Evolutionary conservation across 306 rosid species (phyloP), one percentile per base, ranked within the genome.

Genomic region (Vigna hirtella): DNA sequence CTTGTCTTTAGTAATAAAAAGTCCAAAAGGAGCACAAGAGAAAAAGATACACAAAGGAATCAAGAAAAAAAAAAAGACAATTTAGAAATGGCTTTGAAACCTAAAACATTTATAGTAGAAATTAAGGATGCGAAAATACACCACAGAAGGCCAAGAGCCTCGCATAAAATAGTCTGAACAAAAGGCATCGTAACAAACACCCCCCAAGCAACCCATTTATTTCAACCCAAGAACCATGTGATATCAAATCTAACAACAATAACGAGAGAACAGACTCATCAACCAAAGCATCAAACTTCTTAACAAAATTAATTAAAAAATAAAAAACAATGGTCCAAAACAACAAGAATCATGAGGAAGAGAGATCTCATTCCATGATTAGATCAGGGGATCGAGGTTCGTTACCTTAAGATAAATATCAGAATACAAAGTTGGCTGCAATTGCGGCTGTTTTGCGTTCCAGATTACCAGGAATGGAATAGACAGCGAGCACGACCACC

Each of bases 231-330:
- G 43, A 62, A 17, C 36, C 70, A 47, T 36, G 53, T 11, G 61
- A 74, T 30, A 48, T 62, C 49, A 75, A 62, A 74, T 74, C 32
- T 43, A 26, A 59, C 30, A 58, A 22, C n/a, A 56, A 18, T 7
- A 49, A 72, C 0, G 40, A 18, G 17, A 57, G 45, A 73, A 28
- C 32, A 12, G 11, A 43, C 0, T 36, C n/a, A 63, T 64, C 8
- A 75, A 75, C 20, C 7, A 2, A 45, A 58, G 20, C 38, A 61
- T 45, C 30, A 47, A n/a, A 9, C 40, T 4, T 24, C 14, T 20
- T 4, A 22, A 38, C 13, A 45, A 45, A 12, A 45, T 20, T 43
- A 45, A 12, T n/a, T 42, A 0, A 17, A 52, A 66, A 43, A 66
- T 65, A 50, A 2, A 17, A 17, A 9, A 28, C 34, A 36, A 6